Evolutionary conservation across 2,329 filamentous ascomycete species (phyloP).

Genomic region (Cercospora citrullina): DNA sequence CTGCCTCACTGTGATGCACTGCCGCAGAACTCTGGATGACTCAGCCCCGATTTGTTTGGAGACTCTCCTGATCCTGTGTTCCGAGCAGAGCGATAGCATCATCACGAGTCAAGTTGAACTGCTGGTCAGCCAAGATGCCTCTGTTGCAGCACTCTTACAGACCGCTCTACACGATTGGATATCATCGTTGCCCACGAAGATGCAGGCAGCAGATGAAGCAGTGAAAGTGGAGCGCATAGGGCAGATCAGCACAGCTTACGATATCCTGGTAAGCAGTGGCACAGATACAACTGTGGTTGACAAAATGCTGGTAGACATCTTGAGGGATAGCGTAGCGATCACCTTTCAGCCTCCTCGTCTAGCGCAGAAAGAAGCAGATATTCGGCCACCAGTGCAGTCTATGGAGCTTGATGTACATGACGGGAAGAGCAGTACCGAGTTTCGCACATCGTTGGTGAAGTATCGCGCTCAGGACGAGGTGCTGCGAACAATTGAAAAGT

Average conservation of each 20-base stretch:
- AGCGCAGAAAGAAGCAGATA: constrained; percentile 18
- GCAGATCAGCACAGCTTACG: constrained; percentile 73
- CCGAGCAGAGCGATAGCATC: constrained; percentile 48
- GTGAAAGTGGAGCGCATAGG: constrained; percentile 70
- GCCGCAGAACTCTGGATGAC: constrained; percentile 68
- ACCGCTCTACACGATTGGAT: constrained; percentile 78
- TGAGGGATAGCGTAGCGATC: constrained; percentile 70
- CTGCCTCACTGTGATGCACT: constrained; percentile 75
- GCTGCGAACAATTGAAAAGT: constrained; percentile 31
- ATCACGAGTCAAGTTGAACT: constrained; percentile 52
- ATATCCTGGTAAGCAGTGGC: constrained; percentile 63
- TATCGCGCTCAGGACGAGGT: constrained; percentile 33
- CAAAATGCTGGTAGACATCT: constrained; percentile 63
- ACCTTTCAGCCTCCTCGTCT: constrained; percentile 42
- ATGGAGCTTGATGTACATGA: constrained; percentile 24
- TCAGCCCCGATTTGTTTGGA: constrained; percentile 74
- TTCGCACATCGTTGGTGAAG: constrained; percentile 31
- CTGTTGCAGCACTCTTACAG: constrained; percentile 65
- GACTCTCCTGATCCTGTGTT: constrained; percentile 70
- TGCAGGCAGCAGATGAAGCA: constrained; percentile 82
- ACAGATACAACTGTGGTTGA: constrained; percentile 67
- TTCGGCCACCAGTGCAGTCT: constrained; percentile 28
- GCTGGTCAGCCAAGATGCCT: constrained; percentile 62
- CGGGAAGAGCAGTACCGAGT: constrained; percentile 22
- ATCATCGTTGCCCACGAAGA: constrained; percentile 72